A percentile compares a stretch with the other conserved stretches of the same genome.
These are phyloP conservation scores for Physcomitrellopsis africana DNA, from an alignment of 225 moss, liverwort and hornwort species.

Conservation along the genomic window DNA sequence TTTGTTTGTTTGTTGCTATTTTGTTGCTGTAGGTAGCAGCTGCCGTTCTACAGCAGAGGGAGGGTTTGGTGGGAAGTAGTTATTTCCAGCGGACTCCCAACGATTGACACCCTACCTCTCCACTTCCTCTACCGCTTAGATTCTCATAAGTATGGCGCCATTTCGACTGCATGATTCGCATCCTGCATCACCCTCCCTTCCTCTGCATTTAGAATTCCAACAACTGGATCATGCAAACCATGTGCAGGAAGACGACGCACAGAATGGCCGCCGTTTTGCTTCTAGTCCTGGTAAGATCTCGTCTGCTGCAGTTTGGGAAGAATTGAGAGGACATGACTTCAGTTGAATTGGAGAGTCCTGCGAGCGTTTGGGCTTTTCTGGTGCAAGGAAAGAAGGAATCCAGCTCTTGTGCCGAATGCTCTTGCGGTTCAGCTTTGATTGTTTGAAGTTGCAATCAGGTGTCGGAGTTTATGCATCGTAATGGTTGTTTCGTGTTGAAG, in stretches of 20 bases:
- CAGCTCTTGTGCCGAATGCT: too few relatives aligned
- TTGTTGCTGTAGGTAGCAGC: neutral
- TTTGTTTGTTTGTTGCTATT: too few relatives aligned
- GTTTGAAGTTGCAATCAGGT: too few relatives aligned
- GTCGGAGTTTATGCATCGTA: too few relatives aligned
- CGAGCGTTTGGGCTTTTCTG: neutral
- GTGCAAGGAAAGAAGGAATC: too few relatives aligned
- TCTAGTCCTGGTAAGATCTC: conserved; percentile 25
- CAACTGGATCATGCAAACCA: neutral
- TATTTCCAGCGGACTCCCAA: conserved; percentile 22
- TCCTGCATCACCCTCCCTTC: neutral
- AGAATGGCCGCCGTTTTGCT: conserved; percentile 22
- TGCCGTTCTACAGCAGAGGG: neutral
- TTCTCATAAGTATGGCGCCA: conserved; percentile 7
- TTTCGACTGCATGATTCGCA: conserved; percentile 7
- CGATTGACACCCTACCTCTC: conserved; percentile 18
- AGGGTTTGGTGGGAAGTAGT: conserved; percentile 32
- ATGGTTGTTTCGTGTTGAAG: too few relatives aligned
- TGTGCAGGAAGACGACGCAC: conserved; percentile 6
- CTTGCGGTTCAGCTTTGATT: too few relatives aligned
- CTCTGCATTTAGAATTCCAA: conserved; percentile 22
- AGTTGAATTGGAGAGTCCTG: neutral
- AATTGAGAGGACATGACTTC: too few relatives aligned
- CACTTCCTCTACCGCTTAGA: conserved; percentile 27
- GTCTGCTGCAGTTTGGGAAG: neutral